Base-by-base conservation (phyloP, 2,329 filamentous ascomycete genomes). In the Xylaria sp. region DNA sequence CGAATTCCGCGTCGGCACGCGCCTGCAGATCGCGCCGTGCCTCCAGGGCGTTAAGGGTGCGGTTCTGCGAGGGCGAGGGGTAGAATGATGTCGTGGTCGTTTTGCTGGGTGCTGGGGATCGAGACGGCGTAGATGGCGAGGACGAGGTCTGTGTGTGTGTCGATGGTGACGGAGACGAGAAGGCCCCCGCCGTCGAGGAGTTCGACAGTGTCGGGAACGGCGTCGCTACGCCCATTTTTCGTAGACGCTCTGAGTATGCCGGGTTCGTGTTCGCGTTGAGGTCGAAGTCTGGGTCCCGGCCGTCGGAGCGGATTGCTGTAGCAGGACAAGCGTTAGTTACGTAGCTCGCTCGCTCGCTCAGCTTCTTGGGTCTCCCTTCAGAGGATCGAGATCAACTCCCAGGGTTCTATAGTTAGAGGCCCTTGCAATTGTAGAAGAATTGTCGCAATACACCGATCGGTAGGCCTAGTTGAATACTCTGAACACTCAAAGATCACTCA, bases 131-230 rank as follows among this genome's bases (percentile, higher is more conserved):
- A n/a, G 55, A 51, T 65, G 57, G 47, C 13, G 72, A 58, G 53
- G 64, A 51, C 38, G 69, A 55, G 60, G 65, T 72, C 73, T 66
- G 45, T 67, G 38, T 61, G 59, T 63, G 60, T 13, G 66, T 68
- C 13, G 66, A 61, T 1, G 66, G 47, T 20, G 69, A 36, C 63
- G 55, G 61, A 44, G 33, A 36, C 1, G 67, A 31, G 47, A 55
- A 65, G 39, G 63, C 59, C 6, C 42, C 42, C 64, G 80, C 84
- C 1, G 78, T 85, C 7, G 85, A 87, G 1, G 84, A 86, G 27
- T 83, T 79, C 5, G 85, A 87, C 53, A 81, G 83, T 4, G 83
- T 86, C 33, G 86, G 85, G 69, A 84, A 85, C 4, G 86, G 85
- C 53, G 85, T 81, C 9, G 81, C 85, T 33, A 87, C 78, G 73